Evolutionary conservation across 73 alveolate genomes (phyloP), one percentile per base, ranked within the genome.

Genomic region (Tetrahymena thermophila): DNA sequence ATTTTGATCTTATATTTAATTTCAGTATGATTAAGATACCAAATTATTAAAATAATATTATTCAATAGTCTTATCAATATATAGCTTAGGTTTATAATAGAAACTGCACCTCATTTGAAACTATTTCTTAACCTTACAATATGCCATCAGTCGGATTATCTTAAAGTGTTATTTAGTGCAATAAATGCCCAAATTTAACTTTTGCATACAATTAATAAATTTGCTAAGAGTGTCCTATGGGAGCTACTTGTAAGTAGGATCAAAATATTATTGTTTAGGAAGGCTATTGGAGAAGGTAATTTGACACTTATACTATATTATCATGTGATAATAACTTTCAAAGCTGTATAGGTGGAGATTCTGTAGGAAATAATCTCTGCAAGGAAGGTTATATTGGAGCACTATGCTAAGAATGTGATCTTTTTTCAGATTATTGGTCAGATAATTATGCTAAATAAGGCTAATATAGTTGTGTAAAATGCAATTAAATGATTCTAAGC

Each of bases 301-400:
- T 28, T 25, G 89, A 71, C 31, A 71, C 89, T 7, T 71, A n/a
- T n/a, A 28, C 17, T 3, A 31, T 71, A 1, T 31, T 71, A 28
- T 13, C 35, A 13, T 71, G 89, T 71, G 89, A 71, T 13, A 31
- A 71, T 71, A 71, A 71, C 31, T 71, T 71, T 71, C 17, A 31
- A n/a, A 71, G 89, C 34, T 94, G 96, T 94, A 31, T 16, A 13
- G 96, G 96, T 4, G 96, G 96, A 35, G 31, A 42, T 93, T 10
- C 44, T 15, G 85, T 71, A 17, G 96, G 96, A 43, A 56, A 94
- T 57, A 6, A 94, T 1, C 15, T 43, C 23, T 94, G 96, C 38
- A 35, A 84, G 19, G 55, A 56, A 40, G 96, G 96, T 34, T 85
- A 94, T 84, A 94, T 94, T 35, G 96, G 96, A 35, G 96, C 85